phyloP scores from a whole-genome alignment of 2,329 filamentous ascomycete species.

The Exophiala phaeomuriformis region DNA sequence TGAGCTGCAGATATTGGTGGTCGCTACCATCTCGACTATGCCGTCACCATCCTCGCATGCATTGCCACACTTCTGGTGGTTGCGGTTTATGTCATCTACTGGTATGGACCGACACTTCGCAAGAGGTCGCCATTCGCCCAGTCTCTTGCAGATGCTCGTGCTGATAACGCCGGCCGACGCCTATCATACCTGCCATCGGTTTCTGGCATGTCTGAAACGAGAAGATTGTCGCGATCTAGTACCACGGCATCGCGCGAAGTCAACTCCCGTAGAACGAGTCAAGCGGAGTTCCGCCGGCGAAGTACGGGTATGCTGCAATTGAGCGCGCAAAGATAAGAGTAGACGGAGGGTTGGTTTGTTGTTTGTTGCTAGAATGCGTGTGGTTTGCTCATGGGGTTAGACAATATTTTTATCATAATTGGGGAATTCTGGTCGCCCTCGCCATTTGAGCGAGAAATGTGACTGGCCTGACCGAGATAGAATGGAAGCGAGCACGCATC shows the following conservation, averaged over 20 bases:
- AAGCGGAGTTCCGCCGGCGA: constrained; percentile 15
- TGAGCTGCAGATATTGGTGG: constrained; percentile 44
- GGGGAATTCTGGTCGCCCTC: too few species aligned
- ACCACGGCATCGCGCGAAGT: constrained; percentile 8
- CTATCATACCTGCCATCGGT: constrained; percentile 32
- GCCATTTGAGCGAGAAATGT: too few species aligned
- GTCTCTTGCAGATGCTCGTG: constrained; percentile 45
- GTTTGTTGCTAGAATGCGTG: background rate
- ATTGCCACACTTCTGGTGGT: constrained; percentile 56
- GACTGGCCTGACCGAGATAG: too few species aligned
- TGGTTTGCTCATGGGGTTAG: background rate
- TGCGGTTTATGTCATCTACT: constrained; percentile 61
- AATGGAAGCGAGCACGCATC: too few species aligned
- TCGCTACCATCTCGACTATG: constrained; percentile 51
- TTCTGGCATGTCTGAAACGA: constrained; percentile 13
- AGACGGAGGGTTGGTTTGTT: background rate
- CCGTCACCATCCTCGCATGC: constrained; percentile 56
- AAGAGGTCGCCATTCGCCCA: constrained; percentile 59
- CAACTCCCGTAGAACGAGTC: constrained; percentile 19
- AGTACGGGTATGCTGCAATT: constrained; percentile 12
- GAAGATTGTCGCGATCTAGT: constrained; percentile 15
- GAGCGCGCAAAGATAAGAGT: constrained; percentile 7
- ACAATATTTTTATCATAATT: too few species aligned
- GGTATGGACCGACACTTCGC: constrained; percentile 54
- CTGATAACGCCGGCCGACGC: constrained; percentile 30